Conservation (phyloP, 352 stramenopile genomes). For the Phytophthora vignae region DNA sequence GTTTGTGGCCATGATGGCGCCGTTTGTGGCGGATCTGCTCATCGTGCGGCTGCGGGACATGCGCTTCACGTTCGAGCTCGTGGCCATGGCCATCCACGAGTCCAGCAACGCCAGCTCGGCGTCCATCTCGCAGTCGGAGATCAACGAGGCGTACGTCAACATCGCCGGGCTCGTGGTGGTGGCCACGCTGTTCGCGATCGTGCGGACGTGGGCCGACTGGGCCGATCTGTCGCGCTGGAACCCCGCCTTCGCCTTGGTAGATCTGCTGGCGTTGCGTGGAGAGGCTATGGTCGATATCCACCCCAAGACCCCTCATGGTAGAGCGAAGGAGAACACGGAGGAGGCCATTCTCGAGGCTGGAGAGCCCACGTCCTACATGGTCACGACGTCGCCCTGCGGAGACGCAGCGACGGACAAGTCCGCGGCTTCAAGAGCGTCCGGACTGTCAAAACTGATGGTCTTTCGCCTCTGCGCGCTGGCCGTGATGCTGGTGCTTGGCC, state of each 20-base stretch:
- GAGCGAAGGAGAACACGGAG: not conserved
- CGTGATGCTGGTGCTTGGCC: slow-evolving; percentile 1
- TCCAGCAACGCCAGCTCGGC: slow-evolving; percentile 37
- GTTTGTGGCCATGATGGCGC: slow-evolving; percentile 31
- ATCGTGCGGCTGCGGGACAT: slow-evolving; percentile 45
- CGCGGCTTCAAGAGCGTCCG: not conserved
- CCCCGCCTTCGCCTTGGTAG: slow-evolving; percentile 17
- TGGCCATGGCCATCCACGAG: slow-evolving; percentile 47
- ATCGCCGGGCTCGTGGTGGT: slow-evolving; percentile 20
- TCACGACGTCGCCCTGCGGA: slow-evolving; percentile 21
- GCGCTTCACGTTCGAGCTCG: slow-evolving; percentile 60
- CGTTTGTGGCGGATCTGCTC: slow-evolving; percentile 47
- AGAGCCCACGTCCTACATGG: slow-evolving; percentile 17
- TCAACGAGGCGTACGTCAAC: slow-evolving; percentile 33
- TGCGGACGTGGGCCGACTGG: slow-evolving; percentile 25
- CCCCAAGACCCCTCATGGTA: not conserved
- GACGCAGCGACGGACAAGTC: slow-evolving; percentile 17
- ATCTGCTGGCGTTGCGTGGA: not conserved
- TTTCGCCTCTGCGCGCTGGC: slow-evolving; percentile 5
- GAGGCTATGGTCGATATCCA: not conserved
- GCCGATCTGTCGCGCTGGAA: slow-evolving; percentile 45
- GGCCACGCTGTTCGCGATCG: slow-evolving; percentile 29
- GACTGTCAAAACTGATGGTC: not conserved
- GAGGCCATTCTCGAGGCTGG: slow-evolving; percentile 17
- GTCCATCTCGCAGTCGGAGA: slow-evolving; percentile 36